Conservation (phyloP, 192 early-diverging fungal genomes). For the Backusella morwellensis region DNA sequence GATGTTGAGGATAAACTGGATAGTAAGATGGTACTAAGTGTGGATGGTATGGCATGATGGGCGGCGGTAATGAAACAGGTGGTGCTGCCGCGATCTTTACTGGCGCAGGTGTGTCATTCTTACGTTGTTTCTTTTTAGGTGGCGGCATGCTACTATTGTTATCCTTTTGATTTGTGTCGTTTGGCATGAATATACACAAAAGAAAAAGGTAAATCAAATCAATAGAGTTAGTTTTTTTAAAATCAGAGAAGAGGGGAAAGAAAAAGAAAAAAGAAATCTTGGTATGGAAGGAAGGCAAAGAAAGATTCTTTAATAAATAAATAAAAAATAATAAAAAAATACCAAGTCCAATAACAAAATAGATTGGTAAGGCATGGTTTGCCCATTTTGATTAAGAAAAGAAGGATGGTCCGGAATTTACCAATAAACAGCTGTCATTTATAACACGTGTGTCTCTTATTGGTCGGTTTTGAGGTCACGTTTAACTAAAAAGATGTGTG, state of each 20-base stretch:
- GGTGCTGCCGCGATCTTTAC: background rate
- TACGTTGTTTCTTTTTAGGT: background rate
- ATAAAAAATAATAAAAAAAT: background rate
- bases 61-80: constrained; percentile 14
- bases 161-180: background rate
- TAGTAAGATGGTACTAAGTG: constrained; percentile 16
- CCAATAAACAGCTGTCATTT: background rate
- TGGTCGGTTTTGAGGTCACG: constrained; percentile 14
- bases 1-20: constrained; percentile 18
- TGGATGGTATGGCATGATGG: constrained; percentile 14
- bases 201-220: background rate
- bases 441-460: constrained; percentile 21
- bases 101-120: background rate
- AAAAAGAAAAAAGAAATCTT: background rate
- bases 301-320: background rate
- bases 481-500: constrained; percentile 5
- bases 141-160: background rate
- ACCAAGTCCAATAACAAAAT: background rate
- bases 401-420: background rate
- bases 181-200: background rate
- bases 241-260: background rate
- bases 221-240: background rate
- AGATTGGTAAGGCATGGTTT: constrained; percentile 6
- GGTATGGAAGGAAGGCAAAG: background rate
- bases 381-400: background rate